Evolutionary conservation across 2,329 filamentous ascomycete genomes (phyloP).

Genomic region (Neurospora sp.): DNA sequence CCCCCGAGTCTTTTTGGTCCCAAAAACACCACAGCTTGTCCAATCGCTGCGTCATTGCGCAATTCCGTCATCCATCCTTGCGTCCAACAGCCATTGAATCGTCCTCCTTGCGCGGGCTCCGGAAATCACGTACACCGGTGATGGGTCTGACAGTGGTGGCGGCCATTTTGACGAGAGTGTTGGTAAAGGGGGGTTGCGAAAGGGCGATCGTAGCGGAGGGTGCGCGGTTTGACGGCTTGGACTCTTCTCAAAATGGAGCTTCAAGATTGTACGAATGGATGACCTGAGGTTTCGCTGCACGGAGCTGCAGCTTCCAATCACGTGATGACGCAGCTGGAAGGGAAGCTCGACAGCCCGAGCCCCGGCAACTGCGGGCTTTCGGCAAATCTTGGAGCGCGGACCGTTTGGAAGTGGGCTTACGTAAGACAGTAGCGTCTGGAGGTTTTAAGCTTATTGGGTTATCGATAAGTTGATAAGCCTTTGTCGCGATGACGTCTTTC

Average conservation of each 20-base stretch:
- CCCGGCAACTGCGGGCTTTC: background rate
- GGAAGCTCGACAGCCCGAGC: background rate
- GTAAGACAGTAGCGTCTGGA: background rate
- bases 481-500: background rate
- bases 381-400: background rate
- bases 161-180: conserved; percentile 31
- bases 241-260: background rate
- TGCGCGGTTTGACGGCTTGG: background rate
- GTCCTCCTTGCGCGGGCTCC: background rate
- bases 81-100: conserved; percentile 6
- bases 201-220: background rate
- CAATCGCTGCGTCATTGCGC: background rate
- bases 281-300: background rate
- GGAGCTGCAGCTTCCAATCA: background rate
- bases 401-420: background rate
- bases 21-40: background rate
- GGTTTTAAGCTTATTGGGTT: background rate
- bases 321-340: background rate
- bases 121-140: conserved; percentile 43
- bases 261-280: background rate
- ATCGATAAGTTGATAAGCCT: background rate
- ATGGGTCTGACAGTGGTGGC: conserved; percentile 37
- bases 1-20: conserved; percentile 2
- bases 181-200: background rate
- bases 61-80: background rate